Base-by-base conservation (phyloP, 1,284 basidiomycete species). In the Cryptococcus deneoformans region DNA sequence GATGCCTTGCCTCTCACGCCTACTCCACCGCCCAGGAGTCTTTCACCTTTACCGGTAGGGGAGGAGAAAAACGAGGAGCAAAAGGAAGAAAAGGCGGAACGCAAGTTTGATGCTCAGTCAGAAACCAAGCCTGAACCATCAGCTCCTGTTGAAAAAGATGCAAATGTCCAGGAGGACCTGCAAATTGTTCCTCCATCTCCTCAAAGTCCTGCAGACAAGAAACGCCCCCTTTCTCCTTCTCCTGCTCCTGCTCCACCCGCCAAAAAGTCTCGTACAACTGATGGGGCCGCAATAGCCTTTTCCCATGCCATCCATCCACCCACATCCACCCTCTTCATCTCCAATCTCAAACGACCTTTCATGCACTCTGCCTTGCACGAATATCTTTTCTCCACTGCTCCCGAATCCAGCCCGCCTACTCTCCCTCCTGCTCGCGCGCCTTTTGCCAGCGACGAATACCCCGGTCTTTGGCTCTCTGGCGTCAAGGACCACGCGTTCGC, bases 271-370 rank as follows among this genome's bases (percentile, higher is more conserved):
- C 57, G 65, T 20, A 20, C 20, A 20, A 20, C 20, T 20, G 20
- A 20, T 20, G 20, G 20, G 20, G 20, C 20, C 20, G 20, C 20
- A 20, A 29, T 29, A 29, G 20, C 64, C 73, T 2, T 72, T 74
- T 3, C 14, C 65, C 1, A 62, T 65, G 10, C 59, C 24, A 50
- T 58, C 8, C 66, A 76, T 56, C 72, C 72, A 1, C 75, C 76
- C 0, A 75, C 71, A 2, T 60, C 57, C 5, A 63, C 68, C 2
- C 50, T 79, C 1, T 78, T 76, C 69, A 73, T 79, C 51, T 63
- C 68, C 20, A 75, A 76, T 57, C 69, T 79, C 9, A 68, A 69
- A 34, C 71, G 78, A 24, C 78, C 78, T 16, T 59, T 78, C 7
- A 61, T 66, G 3, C 61, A 67, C 9, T 50, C 67, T 2, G 60